Base-by-base conservation (phyloP, 2,329 filamentous ascomycete genomes). In the Coniochaeta sp. region DNA sequence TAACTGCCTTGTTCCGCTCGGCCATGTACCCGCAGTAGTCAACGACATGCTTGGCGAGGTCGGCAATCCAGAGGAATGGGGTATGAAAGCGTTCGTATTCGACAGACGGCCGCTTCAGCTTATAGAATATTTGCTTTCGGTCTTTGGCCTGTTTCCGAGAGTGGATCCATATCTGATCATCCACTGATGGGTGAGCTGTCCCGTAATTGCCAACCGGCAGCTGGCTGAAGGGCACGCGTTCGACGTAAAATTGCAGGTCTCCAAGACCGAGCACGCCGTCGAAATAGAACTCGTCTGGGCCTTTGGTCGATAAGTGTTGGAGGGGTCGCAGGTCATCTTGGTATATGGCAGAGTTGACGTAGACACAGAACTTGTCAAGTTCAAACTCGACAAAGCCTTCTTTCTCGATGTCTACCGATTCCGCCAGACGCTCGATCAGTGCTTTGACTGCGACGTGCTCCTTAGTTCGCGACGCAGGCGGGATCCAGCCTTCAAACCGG, bases 181-280 rank as follows among this genome's bases (percentile, higher is more conserved):
- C 70, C 3, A 83, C 74, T 0, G 77, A 74, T 18, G 74, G 63
- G 6, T 71, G 59, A 0, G 71, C 61, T 1, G 75, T 52, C 0
- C 79, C 81, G 61, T 91, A 90, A 24, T 83, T 82, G 2, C 82
- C 86, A 10, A 94, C 76, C 0, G 85, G 83, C 1, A 87, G 67
- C 1, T 76, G 69, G 0, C 67, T 60, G 46, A 92, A 86, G 0
- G 73, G 68, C 0, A 88, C 69, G 0, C 63, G 67, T 45, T 78
- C 66, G 0, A 92, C 72, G 52, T 78, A 87, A 35, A 70, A 69
- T 3, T 50, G 62, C 18, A 28, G 52, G 1, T 66, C 58, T 0
- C 75, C 76, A 4, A 71, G 52, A 8, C 71, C 75, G 0, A 91
- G 62, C 0, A 78, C 61, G 0, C 86, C 86, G 56, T 88, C 81